phyloP scores from a whole-genome alignment of 2,329 filamentous ascomycete genomes.

The Fusarium sp. region DNA sequence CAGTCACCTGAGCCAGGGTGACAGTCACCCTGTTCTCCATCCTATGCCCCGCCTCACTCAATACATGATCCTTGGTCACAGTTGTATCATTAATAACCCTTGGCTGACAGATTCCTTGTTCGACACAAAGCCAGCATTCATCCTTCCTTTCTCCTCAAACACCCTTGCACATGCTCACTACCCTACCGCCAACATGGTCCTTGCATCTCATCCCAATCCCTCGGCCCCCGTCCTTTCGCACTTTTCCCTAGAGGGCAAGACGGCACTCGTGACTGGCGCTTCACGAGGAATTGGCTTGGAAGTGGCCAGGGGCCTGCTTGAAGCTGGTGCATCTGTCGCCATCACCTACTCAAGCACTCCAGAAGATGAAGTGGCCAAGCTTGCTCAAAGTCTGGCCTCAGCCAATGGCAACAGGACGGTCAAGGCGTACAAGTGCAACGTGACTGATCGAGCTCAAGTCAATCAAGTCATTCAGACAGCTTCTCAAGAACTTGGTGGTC shows the following conservation, averaged over 20 bases:
- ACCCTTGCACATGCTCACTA: neutral
- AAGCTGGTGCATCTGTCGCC: conserved; percentile 41
- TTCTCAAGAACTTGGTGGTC: conserved; percentile 52
- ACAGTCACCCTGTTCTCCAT: conserved; percentile 4
- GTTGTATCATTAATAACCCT: neutral
- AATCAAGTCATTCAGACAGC: conserved; percentile 45
- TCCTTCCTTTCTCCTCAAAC: neutral
- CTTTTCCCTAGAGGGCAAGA: conserved; percentile 54
- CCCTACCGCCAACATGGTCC: conserved; percentile 28
- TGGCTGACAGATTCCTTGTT: neutral
- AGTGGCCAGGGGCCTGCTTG: conserved; percentile 35
- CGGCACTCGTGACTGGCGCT: conserved; percentile 64
- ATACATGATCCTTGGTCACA: conserved; percentile 1
- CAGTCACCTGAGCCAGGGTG: neutral
- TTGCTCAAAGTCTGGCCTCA: conserved; percentile 19
- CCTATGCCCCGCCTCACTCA: neutral
- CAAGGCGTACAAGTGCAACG: conserved; percentile 54
- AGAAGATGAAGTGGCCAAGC: conserved; percentile 18
- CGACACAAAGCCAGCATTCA: neutral
- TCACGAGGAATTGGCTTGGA: conserved; percentile 65
- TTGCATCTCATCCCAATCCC: conserved; percentile 35
- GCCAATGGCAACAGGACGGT: conserved; percentile 30
- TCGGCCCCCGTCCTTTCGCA: conserved; percentile 38
- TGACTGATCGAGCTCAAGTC: conserved; percentile 47
- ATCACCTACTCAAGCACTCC: conserved; percentile 36